phyloP scores from a whole-genome alignment of 768 basidiomycete genomes.

The Leccinum incarnatum region DNA sequence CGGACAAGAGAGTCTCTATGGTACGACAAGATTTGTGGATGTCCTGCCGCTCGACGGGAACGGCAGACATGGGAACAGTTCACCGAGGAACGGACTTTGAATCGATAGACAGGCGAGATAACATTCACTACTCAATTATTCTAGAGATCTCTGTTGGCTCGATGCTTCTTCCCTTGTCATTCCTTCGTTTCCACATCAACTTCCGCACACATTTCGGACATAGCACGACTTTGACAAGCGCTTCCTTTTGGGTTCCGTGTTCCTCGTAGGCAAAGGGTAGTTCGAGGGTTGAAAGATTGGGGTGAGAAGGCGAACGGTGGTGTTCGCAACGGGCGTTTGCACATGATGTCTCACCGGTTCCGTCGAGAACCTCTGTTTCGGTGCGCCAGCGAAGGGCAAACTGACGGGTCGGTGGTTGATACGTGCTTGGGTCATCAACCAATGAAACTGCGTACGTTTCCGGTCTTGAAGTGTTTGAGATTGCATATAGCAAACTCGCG shows the following conservation, averaged over 20 bases:
- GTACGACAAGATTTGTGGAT: slow-evolving; percentile 82
- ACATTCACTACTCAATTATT: not conserved
- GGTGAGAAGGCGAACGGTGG: slow-evolving; percentile 41
- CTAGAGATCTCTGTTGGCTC: not conserved
- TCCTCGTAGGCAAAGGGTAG: slow-evolving; percentile 89
- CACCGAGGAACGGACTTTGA: slow-evolving; percentile 24
- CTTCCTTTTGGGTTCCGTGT: slow-evolving; percentile 67
- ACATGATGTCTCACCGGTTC: slow-evolving; percentile 84
- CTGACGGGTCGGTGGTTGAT: slow-evolving; percentile 35
- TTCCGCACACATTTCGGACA: slow-evolving; percentile 79
- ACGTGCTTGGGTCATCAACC: not conserved
- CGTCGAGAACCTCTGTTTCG: slow-evolving; percentile 83
- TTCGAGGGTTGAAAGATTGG: slow-evolving; percentile 70
- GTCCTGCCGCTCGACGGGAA: slow-evolving; percentile 60
- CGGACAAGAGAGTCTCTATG: slow-evolving; percentile 61
- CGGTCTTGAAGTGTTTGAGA: slow-evolving; percentile 93
- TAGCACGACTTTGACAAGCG: slow-evolving; percentile 88
- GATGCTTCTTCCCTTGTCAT: slow-evolving; percentile 44
- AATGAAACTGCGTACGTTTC: slow-evolving; percentile 55
- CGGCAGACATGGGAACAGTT: not conserved
- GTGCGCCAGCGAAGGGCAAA: slow-evolving; percentile 94
- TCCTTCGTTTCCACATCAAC: slow-evolving; percentile 80
- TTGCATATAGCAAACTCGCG: slow-evolving; percentile 92
- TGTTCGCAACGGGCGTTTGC: slow-evolving; percentile 82
- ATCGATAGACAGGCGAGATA: not conserved